Base-by-base conservation (phyloP, 2,329 filamentous ascomycete genomes). In the Epichloe coenophiala region DNA sequence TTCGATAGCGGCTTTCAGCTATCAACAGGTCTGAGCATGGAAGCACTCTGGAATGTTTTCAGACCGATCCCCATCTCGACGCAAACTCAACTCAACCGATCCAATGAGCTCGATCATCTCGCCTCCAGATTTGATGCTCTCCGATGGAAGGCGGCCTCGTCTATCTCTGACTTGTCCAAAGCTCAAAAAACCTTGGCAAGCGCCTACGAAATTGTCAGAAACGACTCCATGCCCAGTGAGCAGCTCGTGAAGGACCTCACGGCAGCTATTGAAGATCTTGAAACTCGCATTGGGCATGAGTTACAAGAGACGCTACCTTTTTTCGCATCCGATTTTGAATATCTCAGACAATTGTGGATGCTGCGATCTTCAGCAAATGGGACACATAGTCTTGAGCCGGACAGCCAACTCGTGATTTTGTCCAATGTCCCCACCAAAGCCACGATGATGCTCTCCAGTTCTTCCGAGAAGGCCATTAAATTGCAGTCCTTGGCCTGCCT, bases 11-110 rank as follows among this genome's bases (percentile, higher is more conserved):
- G 80, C 2, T 90, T 89, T 68, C 80, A 81, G 50, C 69, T 94
- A 13, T 81, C 73, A 0, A 89, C 84, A 2, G 89, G 88, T 0
- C 70, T 89, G 12, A 83, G 80, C 56, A 93, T 94, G 86, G 86
- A 93, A 61, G 64, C 70, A 8, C 73, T 95, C 5, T 95, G 90
- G 91, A 77, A 78, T 41, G 60, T 71, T 1, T 78, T 94, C 60
- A 78, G 85, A 49, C 87, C 89, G 0, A 64, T 70, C 11, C 74
- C 80, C 4, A 71, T 82, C 21, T 65, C 72, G 2, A 71, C 72
- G 17, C 63, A 68, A 23, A 58, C 61, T 4, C 67, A 71, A 0
- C 65, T 81, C 41, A 63, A 71, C 31, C 72, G 71, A 37, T 67
- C 76, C 6, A 54, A 70, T 12, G 68, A 74, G 38, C 68, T 85